These are phyloP conservation scores for Mediolabrus comicus DNA, from an alignment of 108 stramenopile species.

Conservation along the genomic window DNA sequence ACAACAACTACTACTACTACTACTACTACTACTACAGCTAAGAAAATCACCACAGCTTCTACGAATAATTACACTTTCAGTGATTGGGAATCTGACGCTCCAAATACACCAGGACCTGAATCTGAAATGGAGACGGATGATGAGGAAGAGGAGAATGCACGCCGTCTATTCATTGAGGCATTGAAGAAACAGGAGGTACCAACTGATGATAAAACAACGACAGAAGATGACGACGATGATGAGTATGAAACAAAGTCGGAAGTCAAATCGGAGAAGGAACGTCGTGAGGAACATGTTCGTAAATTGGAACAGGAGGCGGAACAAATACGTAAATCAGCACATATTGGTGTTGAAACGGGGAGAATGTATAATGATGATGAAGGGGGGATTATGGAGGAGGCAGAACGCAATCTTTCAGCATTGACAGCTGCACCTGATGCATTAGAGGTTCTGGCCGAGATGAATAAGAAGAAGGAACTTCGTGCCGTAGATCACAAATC, in stretches of 20 bases:
- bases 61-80: constrained; percentile 52
- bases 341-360: constrained; percentile 67
- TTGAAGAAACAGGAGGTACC: constrained; percentile 55
- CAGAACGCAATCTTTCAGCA: constrained; percentile 80
- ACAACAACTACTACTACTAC: constrained; percentile 2
- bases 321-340: constrained; percentile 51
- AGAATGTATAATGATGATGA: constrained; percentile 79
- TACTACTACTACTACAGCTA: constrained; percentile 16
- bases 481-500: constrained; percentile 91
- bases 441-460: constrained; percentile 86
- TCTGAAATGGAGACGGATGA: constrained; percentile 46
- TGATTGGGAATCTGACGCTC: constrained; percentile 73
- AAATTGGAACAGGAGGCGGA: constrained; percentile 73
- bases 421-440: constrained; percentile 82
- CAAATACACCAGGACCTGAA: constrained; percentile 36
- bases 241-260: constrained; percentile 56
- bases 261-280: constrained; percentile 79
- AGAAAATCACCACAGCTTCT: constrained; percentile 14
- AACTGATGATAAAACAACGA: constrained; percentile 13
- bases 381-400: constrained; percentile 93
- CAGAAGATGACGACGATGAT: constrained; percentile 35
- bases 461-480: constrained; percentile 94
- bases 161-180: constrained; percentile 81
- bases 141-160: constrained; percentile 82
- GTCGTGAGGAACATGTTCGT: constrained; percentile 72